A percentile compares a stretch with the other conserved stretches of the same genome.
Conservation (phyloP, 805 yeast genomes). For the Hanseniaspora mollemarum region DNA sequence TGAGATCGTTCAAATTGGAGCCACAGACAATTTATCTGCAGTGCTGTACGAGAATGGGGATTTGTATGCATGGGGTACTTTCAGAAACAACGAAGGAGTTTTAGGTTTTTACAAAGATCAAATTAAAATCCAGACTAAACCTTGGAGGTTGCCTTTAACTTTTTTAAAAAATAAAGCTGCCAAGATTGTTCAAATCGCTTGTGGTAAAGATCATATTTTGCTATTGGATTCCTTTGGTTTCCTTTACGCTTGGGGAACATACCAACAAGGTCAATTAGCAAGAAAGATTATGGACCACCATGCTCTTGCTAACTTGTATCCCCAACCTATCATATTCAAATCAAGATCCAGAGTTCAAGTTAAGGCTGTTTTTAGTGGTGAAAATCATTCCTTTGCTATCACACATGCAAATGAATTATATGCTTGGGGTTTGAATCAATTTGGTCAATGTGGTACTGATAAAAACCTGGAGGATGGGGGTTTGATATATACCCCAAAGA, state of each 20-base stretch:
- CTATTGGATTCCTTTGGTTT: constrained; percentile 75
- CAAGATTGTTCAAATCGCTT: constrained; percentile 69
- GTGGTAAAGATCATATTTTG: constrained; percentile 85
- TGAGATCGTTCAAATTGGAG: constrained; percentile 68
- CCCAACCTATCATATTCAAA: constrained; percentile 10
- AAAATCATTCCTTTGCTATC: constrained; percentile 90
- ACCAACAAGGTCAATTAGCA: constrained; percentile 87
- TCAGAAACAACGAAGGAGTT: constrained; percentile 84
- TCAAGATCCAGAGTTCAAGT: constrained; percentile 60
- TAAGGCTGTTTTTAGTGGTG: constrained; percentile 79
- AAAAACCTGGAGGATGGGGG: constrained; percentile 78
- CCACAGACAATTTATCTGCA: constrained; percentile 85
- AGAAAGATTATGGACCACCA: constrained; percentile 64
- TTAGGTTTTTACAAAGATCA: constrained; percentile 63
- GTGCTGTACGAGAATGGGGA: constrained; percentile 70
- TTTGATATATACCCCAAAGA: constrained; percentile 63
- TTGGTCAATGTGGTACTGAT: constrained; percentile 85
- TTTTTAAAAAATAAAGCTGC: constrained; percentile 37
- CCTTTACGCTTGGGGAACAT: constrained; percentile 96
- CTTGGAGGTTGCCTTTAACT: constrained; percentile 41
- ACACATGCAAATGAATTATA: constrained; percentile 57
- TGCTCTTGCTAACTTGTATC: constrained; percentile 11
- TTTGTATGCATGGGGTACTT: constrained; percentile 96
- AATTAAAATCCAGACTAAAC: constrained; percentile 52
- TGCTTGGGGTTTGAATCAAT: constrained; percentile 95